These are phyloP conservation scores for Penicillium ochrochloron DNA, from an alignment of 495 filamentous ascomycete species.

Conservation along the genomic window DNA sequence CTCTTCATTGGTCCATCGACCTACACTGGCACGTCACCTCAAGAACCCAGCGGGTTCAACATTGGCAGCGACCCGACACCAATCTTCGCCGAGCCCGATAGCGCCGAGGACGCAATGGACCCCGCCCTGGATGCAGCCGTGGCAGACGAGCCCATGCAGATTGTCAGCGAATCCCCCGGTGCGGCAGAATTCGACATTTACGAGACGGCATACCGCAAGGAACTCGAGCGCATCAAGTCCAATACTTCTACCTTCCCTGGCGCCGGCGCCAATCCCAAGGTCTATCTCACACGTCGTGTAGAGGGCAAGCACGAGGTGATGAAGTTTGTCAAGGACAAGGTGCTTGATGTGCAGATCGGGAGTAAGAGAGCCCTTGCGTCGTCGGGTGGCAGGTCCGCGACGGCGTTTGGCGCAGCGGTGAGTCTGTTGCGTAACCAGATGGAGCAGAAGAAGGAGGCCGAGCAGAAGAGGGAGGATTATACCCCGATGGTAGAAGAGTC, in stretches of 20 bases:
- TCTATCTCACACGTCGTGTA: constrained; percentile 66
- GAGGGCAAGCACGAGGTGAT: constrained; percentile 55
- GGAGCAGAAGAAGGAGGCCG: constrained; percentile 22
- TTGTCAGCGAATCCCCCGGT: constrained; percentile 81
- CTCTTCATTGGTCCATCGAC: constrained; percentile 73
- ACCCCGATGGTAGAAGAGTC: neutral
- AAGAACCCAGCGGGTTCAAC: constrained; percentile 22
- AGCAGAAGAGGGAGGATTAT: neutral
- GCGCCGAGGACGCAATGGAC: constrained; percentile 22
- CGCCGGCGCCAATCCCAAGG: constrained; percentile 41
- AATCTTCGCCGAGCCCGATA: constrained; percentile 36
- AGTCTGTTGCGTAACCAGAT: constrained; percentile 30
- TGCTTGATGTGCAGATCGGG: constrained; percentile 31
- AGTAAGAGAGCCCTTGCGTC: constrained; percentile 9
- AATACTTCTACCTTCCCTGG: constrained; percentile 34
- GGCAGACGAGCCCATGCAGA: constrained; percentile 25
- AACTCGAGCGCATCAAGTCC: constrained; percentile 72
- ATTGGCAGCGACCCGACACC: constrained; percentile 18
- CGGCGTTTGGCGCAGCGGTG: constrained; percentile 27
- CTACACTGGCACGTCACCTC: constrained; percentile 38
- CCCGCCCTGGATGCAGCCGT: constrained; percentile 4
- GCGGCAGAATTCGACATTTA: constrained; percentile 85
- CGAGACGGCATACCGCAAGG: constrained; percentile 80
- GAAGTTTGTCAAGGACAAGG: constrained; percentile 42
- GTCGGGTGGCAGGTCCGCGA: constrained; percentile 11